These are phyloP conservation scores for Colletotrichum orchidophilum DNA, from an alignment of 2,329 filamentous ascomycete species.

Conservation along the genomic window DNA sequence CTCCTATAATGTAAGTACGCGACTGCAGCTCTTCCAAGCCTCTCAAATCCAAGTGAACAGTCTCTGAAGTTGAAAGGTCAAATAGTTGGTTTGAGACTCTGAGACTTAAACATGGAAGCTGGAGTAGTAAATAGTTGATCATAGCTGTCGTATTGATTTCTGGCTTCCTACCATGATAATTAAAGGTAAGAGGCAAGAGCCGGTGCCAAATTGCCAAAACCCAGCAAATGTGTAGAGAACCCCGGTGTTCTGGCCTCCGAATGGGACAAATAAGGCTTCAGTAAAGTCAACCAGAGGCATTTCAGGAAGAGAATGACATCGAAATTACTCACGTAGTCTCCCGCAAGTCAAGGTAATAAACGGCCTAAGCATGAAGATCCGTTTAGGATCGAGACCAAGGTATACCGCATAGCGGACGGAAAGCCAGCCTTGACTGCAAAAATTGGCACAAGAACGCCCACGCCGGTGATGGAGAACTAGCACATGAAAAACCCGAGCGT, in stretches of 20 bases:
- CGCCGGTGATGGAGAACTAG: slow-evolving; percentile 58
- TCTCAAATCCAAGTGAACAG: too few species aligned
- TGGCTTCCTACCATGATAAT: too few species aligned
- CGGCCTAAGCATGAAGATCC: slow-evolving; percentile 40
- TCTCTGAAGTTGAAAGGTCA: too few species aligned
- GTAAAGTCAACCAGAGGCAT: slow-evolving; percentile 41
- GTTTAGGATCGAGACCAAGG: slow-evolving; percentile 55
- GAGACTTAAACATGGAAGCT: too few species aligned
- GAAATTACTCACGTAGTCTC: neutral
- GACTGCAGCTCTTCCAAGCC: too few species aligned
- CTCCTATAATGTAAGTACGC: too few species aligned
- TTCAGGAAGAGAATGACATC: slow-evolving; percentile 35
- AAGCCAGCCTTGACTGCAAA: slow-evolving; percentile 50
- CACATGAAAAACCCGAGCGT: slow-evolving; percentile 54
- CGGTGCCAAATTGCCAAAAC: slow-evolving; percentile 58
- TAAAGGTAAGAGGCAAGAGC: slow-evolving; percentile 57
- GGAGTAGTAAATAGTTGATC: too few species aligned
- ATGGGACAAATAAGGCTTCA: slow-evolving; percentile 54
- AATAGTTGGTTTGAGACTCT: too few species aligned
- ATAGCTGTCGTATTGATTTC: too few species aligned
- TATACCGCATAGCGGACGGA: slow-evolving; percentile 50
- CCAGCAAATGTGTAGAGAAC: slow-evolving; percentile 55
- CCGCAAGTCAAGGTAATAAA: neutral
- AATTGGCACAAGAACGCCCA: slow-evolving; percentile 55
- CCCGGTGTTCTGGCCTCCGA: slow-evolving; percentile 48